phyloP scores from a whole-genome alignment of 495 filamentous ascomycete genomes.

The Podospora fimiseda region DNA sequence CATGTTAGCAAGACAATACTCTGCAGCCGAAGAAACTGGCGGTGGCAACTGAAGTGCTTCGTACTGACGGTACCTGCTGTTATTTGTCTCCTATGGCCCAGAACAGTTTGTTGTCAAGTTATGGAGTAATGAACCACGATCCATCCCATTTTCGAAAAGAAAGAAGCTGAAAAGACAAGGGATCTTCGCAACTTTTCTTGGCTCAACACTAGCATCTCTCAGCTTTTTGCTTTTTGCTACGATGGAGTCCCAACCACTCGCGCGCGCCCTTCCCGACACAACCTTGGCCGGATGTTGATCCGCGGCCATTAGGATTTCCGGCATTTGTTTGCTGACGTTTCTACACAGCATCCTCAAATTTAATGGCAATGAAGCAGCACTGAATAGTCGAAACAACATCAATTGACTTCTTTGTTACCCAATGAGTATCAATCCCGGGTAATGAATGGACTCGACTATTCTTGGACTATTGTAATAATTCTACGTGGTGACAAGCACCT shows the following conservation, averaged over 20 bases:
- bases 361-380: too few relatives aligned
- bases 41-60: too few relatives aligned
- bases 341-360: too few relatives aligned
- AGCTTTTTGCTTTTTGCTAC: not conserved
- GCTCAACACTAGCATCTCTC: not conserved
- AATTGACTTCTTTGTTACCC: not conserved
- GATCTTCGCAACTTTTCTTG: not conserved
- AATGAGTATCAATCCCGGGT: not conserved
- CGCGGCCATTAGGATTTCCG: not conserved
- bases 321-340: not conserved
- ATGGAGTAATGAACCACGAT: too few relatives aligned
- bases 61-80: too few relatives aligned
- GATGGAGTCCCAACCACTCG: not conserved
- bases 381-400: too few relatives aligned
- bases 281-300: slow-evolving; percentile 5
- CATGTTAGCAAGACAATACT: not conserved
- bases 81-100: too few relatives aligned
- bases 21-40: too few relatives aligned
- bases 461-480: not conserved
- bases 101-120: too few relatives aligned
- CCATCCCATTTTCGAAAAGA: too few relatives aligned
- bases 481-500: not conserved
- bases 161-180: too few relatives aligned
- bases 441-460: not conserved
- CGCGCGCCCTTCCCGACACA: too few relatives aligned